These are phyloP conservation scores for Pholiota microspora DNA, from an alignment of 768 basidiomycete genomes.

Conservation along the genomic window DNA sequence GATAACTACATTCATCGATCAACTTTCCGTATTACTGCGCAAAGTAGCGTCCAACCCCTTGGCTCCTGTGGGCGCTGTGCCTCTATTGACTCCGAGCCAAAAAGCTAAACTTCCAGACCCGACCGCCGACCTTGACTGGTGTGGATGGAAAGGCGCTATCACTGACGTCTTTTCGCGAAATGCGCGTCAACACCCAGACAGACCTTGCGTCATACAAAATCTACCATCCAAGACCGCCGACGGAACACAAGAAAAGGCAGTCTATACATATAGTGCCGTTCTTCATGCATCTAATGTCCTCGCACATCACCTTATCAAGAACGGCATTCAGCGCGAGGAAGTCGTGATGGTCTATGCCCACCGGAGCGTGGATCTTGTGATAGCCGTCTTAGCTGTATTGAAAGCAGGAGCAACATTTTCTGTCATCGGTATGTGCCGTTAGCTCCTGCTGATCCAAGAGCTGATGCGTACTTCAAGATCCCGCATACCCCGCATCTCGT, in stretches of 20 bases:
- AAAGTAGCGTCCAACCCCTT: conserved; percentile 68
- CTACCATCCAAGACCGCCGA: conserved; percentile 41
- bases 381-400: conserved; percentile 94
- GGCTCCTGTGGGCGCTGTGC: conserved; percentile 72
- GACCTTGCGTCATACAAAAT: conserved; percentile 88
- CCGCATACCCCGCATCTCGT: conserved; percentile 91
- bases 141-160: conserved; percentile 96
- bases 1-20: conserved; percentile 78
- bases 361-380: conserved; percentile 92
- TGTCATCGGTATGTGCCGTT: conserved; percentile 77
- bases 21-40: conserved; percentile 76
- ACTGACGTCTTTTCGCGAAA: conserved; percentile 92
- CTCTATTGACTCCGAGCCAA: conserved; percentile 75
- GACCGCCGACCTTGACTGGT: conserved; percentile 90
- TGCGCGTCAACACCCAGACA: conserved; percentile 74
- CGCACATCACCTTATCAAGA: conserved; percentile 83
- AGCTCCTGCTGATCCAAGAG: neutral
- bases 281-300: conserved; percentile 85
- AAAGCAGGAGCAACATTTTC: conserved; percentile 97
- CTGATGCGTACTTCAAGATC: conserved; percentile 53
- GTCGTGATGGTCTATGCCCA: conserved; percentile 99
- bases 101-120: conserved; percentile 75
- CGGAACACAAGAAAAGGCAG: conserved; percentile 48
- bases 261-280: conserved; percentile 79
- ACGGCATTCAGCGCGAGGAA: conserved; percentile 88